Evolutionary conservation across 2,329 filamentous ascomycete genomes (phyloP), one percentile per base, ranked within the genome.

Genomic region (Xylaria sp.): DNA sequence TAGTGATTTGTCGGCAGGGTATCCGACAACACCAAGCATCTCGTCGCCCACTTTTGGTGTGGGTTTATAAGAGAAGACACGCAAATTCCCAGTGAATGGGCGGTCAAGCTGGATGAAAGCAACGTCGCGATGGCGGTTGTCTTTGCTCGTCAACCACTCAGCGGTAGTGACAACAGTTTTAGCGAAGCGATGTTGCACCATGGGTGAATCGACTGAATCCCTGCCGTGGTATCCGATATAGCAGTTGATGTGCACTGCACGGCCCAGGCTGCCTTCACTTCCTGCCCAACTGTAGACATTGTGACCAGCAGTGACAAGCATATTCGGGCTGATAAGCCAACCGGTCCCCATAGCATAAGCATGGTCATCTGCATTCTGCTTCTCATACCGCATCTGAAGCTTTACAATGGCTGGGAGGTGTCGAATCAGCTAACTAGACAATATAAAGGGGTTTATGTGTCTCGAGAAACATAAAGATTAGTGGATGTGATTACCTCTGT

Each of bases 301-400:
- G 32, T 35, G 32, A 6, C 60, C 60, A 8, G 60, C 60, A 18
- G 60, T 63, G 18, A 57, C 60, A 23, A 63, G 51, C 9, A n/a
- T 35, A 27, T 63, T 37, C 5, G 60, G 50, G n/a, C 48, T 53
- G 5, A 29, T 63, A 54, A 63, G 50, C 60, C 60, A 63, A 6
- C 60, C 60, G 6, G 60, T 63, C 3, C 60, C 60, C 60, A 63
- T 63, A 9, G 60, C 60, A n/a, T 32, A 63, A 1, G 37, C 27
- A 23, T 51, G 37, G 23, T 63, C 40, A 35, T 54, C 27, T 23
- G 37, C 9, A n/a, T 48, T 32, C 18, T 55, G 60, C n/a, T 63
- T 55, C 51, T 63, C 60, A 12, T 63, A 63, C 48, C 51, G 60
- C 60, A 63, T 63, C 51, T 63, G 60, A 55, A 63, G 60, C 27